Conservation (phyloP, 768 basidiomycete genomes). For the Mycena maculata region DNA sequence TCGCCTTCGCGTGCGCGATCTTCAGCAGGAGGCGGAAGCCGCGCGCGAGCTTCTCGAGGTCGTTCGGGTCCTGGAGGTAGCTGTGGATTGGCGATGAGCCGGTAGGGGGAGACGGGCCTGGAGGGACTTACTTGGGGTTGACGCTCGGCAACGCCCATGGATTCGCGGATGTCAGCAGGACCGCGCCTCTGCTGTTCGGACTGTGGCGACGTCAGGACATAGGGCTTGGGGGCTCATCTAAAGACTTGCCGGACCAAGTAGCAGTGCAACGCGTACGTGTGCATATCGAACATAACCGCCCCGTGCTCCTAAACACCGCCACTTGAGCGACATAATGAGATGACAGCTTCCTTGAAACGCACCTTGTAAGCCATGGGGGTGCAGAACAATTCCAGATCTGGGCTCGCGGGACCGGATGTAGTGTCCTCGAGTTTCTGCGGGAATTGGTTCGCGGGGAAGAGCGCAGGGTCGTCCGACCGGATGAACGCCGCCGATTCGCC, state of each 20-base stretch:
- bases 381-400: constrained; percentile 61
- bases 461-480: constrained; percentile 61
- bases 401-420: constrained; percentile 57
- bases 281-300: constrained; percentile 44
- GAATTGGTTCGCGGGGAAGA: constrained; percentile 57
- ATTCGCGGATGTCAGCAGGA: constrained; percentile 53
- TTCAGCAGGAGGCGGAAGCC: constrained; percentile 53
- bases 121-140: constrained; percentile 55
- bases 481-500: constrained; percentile 71
- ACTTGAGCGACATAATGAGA: background rate
- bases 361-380: constrained; percentile 59
- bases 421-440: constrained; percentile 54
- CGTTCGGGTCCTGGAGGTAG: constrained; percentile 55
- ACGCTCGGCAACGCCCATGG: constrained; percentile 58
- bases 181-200: constrained; percentile 55
- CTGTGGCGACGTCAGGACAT: constrained; percentile 37
- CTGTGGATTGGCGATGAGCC: constrained; percentile 38
- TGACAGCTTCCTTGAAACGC: background rate
- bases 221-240: background rate
- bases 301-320: constrained; percentile 49
- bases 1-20: constrained; percentile 53
- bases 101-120: background rate
- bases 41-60: constrained; percentile 55
- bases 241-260: constrained; percentile 53
- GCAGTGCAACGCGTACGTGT: constrained; percentile 55